These are phyloP conservation scores for Ilyonectria robusta DNA, from an alignment of 2,329 filamentous ascomycete genomes.

Conservation along the genomic window DNA sequence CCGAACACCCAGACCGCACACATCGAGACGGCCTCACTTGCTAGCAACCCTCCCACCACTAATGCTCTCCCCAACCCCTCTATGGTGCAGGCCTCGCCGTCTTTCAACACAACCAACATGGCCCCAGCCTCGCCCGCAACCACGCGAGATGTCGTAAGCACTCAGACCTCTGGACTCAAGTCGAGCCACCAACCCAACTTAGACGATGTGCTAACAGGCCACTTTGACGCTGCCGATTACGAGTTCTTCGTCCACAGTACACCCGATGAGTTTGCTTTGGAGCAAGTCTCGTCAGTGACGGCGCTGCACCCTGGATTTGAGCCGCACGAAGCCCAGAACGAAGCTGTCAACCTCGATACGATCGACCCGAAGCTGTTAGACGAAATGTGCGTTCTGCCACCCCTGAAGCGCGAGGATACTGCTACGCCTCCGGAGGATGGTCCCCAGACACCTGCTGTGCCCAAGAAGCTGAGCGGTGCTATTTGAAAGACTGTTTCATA, in stretches of 20 bases:
- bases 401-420: background rate
- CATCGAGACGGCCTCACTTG: background rate
- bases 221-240: constrained; percentile 4
- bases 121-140: background rate
- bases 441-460: constrained; percentile 1
- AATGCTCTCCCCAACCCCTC: background rate
- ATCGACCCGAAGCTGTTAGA: constrained; percentile 29
- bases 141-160: constrained; percentile 20
- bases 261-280: background rate
- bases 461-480: background rate
- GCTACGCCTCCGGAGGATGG: constrained; percentile 5
- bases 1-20: background rate
- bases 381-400: constrained; percentile 5
- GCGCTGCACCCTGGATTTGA: constrained; percentile 3
- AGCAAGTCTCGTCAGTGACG: background rate
- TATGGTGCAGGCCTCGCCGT: background rate
- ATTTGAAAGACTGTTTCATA: constrained; percentile 7
- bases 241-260: background rate
- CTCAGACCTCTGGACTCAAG: constrained; percentile 4
- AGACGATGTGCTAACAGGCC: constrained; percentile 22
- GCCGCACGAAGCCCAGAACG: background rate
- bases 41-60: background rate
- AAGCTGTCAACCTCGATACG: constrained; percentile 1
- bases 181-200: background rate
- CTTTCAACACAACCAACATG: background rate